Percentiles rank a stretch among this genome's conserved stretches.
phyloP scores from a whole-genome alignment of 805 yeast genomes.

The Cyberlindnera galapagoensis region DNA sequence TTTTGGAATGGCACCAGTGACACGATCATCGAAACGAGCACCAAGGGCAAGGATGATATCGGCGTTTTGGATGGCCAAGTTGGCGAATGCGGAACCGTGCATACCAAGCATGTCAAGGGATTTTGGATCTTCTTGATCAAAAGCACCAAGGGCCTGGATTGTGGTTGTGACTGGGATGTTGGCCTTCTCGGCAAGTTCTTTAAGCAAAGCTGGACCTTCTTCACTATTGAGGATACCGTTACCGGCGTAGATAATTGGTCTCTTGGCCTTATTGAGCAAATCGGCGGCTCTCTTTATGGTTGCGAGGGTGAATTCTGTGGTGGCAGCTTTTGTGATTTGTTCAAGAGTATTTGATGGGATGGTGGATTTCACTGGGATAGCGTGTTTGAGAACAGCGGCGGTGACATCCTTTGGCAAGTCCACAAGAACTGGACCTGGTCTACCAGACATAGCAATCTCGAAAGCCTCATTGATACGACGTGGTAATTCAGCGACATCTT shows the following conservation, averaged over 20 bases:
- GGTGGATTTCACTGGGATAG: conserved; percentile 77
- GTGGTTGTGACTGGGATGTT: conserved; percentile 95
- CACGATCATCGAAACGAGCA: conserved; percentile 98
- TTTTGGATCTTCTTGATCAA: conserved; percentile 85
- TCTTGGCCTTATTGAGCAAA: conserved; percentile 74
- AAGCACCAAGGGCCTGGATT: conserved; percentile 89
- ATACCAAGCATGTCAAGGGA: conserved; percentile 95
- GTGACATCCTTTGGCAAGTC: conserved; percentile 98
- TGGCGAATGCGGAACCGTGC: conserved; percentile 97
- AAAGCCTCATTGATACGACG: conserved; percentile 95
- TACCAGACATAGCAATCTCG: conserved; percentile 90
- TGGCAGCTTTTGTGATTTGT: conserved; percentile 61
- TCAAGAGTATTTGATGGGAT: conserved; percentile 66
- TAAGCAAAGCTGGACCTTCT: conserved; percentile 73
- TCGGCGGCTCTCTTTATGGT: conserved; percentile 73
- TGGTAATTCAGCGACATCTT: conserved; percentile 89
- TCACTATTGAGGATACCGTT: conserved; percentile 78
- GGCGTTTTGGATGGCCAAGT: conserved; percentile 88
- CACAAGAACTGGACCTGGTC: conserved; percentile 98
- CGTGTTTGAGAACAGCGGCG: conserved; percentile 77
- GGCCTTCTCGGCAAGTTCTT: conserved; percentile 85
- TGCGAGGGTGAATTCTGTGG: conserved; percentile 67
- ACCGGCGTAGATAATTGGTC: conserved; percentile 87
- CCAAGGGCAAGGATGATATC: conserved; percentile 93
- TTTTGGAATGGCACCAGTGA: conserved; percentile 75